Evolutionary conservation across 2,329 filamentous ascomycete species (phyloP), one percentile per base, ranked within the genome.

Genomic region (Colletotrichum musicola): DNA sequence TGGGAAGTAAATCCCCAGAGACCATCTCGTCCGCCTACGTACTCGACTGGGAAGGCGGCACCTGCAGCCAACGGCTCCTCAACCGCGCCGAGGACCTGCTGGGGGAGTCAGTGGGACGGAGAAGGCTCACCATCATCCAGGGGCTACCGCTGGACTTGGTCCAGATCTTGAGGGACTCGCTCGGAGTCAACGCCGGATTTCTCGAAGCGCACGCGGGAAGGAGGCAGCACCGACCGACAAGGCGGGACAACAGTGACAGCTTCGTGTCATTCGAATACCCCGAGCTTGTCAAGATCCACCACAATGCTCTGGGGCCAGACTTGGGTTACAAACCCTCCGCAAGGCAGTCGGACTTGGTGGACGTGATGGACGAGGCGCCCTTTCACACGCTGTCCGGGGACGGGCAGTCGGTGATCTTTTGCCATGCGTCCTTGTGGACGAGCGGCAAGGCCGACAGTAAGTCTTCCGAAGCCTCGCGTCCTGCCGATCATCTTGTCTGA

Each of bases 351-450:
- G 66, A 69, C 13, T 13, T 69, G 35, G 66, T 64, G n/a, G 74
- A 76, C 55, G 42, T 71, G n/a, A 64, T 71, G 59, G 64, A 64
- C 14, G 64, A 71, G 38, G 63, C 73, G 3, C 67, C 70, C 10
- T 62, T 72, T 1, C 63, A 73, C 27, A 44, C 50, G 6, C 67
- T 75, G 53, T 74, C 74, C 0, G 54, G 50, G 4, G 57, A 68
- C 4, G 75, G 71, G 5, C 72, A 73, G 6, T 71, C 69, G 1
- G 76, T 72, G 9, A 59, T 77, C 14, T 78, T 81, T 38, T 78
- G 77, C 25, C 77, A 75, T 4, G 79, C 73, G 6, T 79, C 77
- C 20, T 54, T 81, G 13, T 82, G 80, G 80, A 62, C 71, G 16
- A 65, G 72, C 4, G 60, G 66, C 1, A 72, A 71, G 46, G 74